Conservation (phyloP, 768 basidiomycete species). For the Hydnum rufescens region DNA sequence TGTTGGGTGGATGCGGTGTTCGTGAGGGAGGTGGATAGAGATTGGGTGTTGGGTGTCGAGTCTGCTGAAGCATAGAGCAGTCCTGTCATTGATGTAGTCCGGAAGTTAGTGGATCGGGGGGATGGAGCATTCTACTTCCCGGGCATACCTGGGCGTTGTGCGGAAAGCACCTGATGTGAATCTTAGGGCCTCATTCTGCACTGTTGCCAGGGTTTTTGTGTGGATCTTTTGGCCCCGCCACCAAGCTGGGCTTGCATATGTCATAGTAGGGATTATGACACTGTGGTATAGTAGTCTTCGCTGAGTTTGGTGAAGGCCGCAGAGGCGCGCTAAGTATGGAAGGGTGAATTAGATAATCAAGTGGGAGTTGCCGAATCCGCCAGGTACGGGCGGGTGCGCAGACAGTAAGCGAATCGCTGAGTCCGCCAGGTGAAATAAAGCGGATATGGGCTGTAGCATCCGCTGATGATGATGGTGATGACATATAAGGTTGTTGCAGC, state of each 20-base stretch:
- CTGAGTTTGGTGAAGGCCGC: slow-evolving; percentile 17
- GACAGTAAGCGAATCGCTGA: too few relatives aligned
- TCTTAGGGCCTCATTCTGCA: slow-evolving; percentile 17
- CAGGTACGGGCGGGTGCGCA: too few relatives aligned
- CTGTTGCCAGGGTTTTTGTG: slow-evolving; percentile 12
- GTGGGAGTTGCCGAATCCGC: too few relatives aligned
- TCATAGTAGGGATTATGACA: slow-evolving; percentile 18
- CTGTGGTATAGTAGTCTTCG: slow-evolving; percentile 16
- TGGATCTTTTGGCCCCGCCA: slow-evolving; percentile 15
- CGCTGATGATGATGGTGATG: too few relatives aligned
- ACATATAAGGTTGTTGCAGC: too few relatives aligned
- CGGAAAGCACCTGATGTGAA: slow-evolving; percentile 20
- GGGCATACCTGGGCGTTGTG: slow-evolving; percentile 17
- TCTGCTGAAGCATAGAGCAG: slow-evolving; percentile 5
- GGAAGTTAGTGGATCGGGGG: slow-evolving; percentile 1
- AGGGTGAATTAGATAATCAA: too few relatives aligned
- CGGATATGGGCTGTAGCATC: too few relatives aligned
- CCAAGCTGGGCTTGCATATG: slow-evolving; percentile 20
- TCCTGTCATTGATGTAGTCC: slow-evolving; percentile 1
- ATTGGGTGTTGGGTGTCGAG: slow-evolving; percentile 6
- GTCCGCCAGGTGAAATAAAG: too few relatives aligned
- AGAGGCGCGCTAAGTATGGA: slow-evolving; percentile 20
- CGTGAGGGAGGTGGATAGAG: background rate
- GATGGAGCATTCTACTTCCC: slow-evolving; percentile 16
- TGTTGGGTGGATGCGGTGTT: background rate